Conservation (phyloP, 345 rosid genomes). For the Populus alba region DNA sequence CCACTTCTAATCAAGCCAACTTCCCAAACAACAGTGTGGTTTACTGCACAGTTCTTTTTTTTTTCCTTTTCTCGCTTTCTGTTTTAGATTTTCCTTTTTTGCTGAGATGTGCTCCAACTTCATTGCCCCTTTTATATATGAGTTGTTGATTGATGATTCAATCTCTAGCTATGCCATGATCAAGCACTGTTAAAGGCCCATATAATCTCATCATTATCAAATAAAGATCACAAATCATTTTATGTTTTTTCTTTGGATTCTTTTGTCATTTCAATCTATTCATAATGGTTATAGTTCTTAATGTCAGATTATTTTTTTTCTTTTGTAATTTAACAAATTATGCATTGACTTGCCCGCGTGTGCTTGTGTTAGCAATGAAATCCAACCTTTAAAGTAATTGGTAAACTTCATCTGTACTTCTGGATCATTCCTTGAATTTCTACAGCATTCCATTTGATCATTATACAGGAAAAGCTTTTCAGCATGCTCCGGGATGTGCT, state of each 20-base stretch:
- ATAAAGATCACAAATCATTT: too few relatives aligned
- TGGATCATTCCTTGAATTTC: neutral
- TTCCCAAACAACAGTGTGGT: neutral
- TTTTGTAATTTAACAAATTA: neutral
- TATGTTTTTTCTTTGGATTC: too few relatives aligned
- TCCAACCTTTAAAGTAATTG: neutral
- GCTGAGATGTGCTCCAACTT: neutral
- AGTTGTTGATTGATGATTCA: neutral
- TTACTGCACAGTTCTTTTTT: neutral
- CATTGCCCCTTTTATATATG: neutral
- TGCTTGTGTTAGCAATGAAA: too few relatives aligned
- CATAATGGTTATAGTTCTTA: neutral
- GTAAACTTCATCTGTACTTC: neutral
- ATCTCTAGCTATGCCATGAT: neutral
- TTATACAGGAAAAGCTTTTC: constrained; percentile 78
- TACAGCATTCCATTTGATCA: constrained; percentile 3
- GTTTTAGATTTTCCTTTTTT: neutral
- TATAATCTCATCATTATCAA: too few relatives aligned
- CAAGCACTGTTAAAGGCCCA: too few relatives aligned
- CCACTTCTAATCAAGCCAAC: too few relatives aligned
- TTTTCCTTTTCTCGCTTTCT: neutral
- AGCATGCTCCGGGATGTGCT: constrained; percentile 83
- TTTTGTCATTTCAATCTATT: neutral
- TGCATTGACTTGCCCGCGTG: neutral
- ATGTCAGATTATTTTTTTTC: neutral